Evolutionary conservation across 1,284 basidiomycete species (phyloP).

Genomic region (Ganoderma lucidum): DNA sequence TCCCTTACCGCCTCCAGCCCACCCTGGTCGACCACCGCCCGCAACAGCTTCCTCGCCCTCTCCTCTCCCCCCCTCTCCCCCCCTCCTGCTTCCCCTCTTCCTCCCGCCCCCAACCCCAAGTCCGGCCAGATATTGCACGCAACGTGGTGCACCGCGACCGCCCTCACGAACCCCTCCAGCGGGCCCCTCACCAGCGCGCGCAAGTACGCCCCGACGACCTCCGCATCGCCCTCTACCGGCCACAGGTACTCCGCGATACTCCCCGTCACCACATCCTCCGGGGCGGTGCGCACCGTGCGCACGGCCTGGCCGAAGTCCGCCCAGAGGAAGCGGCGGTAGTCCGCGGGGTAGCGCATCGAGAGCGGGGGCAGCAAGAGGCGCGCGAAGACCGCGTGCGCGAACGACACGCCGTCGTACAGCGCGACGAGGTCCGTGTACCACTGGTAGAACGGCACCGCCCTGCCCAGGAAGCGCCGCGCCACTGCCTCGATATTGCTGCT

Average conservation of each 20-base stretch:
- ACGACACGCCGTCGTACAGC: constrained; percentile 91
- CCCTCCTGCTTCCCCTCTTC: constrained; percentile 3
- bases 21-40: constrained; percentile 60
- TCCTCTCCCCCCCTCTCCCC: constrained; percentile 42
- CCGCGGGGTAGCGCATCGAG: constrained; percentile 78
- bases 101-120: constrained; percentile 45
- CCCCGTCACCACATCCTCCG: constrained; percentile 54
- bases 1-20: constrained; percentile 56
- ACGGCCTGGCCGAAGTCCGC: constrained; percentile 74
- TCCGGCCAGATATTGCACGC: constrained; percentile 81
- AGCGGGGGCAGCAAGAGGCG: constrained; percentile 81
- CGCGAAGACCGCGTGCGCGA: constrained; percentile 82
- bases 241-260: constrained; percentile 71
- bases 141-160: constrained; percentile 84
- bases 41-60: constrained; percentile 57
- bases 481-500: constrained; percentile 59
- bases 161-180: constrained; percentile 68
- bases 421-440: constrained; percentile 93
- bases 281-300: constrained; percentile 60
- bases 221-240: constrained; percentile 73
- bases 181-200: constrained; percentile 55
- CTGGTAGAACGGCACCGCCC: constrained; percentile 87
- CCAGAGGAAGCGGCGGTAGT: constrained; percentile 91
- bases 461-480: constrained; percentile 68
- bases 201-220: constrained; percentile 72